Evolutionary conservation across 1,284 basidiomycete species (phyloP), one percentile per base, ranked within the genome.

Genomic region (Gomphus sp.): DNA sequence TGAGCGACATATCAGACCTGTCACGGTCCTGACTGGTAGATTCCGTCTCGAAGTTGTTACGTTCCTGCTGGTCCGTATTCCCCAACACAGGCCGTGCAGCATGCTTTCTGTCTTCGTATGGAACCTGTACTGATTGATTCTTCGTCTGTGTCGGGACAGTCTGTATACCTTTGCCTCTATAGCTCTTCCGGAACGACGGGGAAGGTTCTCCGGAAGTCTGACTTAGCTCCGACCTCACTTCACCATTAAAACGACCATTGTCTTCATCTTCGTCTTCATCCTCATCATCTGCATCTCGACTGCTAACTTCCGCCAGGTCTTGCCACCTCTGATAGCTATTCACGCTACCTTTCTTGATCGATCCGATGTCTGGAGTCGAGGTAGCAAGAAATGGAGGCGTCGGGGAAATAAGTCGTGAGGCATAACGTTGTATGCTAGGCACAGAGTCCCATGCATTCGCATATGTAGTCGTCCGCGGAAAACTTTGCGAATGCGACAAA

Each of bases 381-480:
- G 74, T 66, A 28, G 75, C 71, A 60, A 68, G 72, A 47, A 34
- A 22, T 9, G 50, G 48, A 14, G 71, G 69, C 4, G 75, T 70
- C n/a, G 82, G 79, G 47, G 77, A 76, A 16, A 77, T 80, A 36
- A 91, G 74, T 58, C 78, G 78, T 8, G 80, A 78, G 0, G 87
- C 86, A 69, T 93, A 92, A 60, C 77, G 80, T 62, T 86, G 82
- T 59, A 93, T 93, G 60, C 83, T 85, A 2, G 89, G 85, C 31
- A 89, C 81, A 44, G 71, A 74, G 66, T 96, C 93, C 90, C 91
- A 93, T 1, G 87, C 89, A 71, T 96, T 92, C 8, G 77, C 74
- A 70, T 86, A 91, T 5, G 76, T 75, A 48, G 89, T 73, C 56
- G 81, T 77, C 6, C 74, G 68, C 39, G 82, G 82, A 60, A 84